Base-by-base conservation (phyloP, 2,329 filamentous ascomycete genomes). In the Paecilomyces niveus region DNA sequence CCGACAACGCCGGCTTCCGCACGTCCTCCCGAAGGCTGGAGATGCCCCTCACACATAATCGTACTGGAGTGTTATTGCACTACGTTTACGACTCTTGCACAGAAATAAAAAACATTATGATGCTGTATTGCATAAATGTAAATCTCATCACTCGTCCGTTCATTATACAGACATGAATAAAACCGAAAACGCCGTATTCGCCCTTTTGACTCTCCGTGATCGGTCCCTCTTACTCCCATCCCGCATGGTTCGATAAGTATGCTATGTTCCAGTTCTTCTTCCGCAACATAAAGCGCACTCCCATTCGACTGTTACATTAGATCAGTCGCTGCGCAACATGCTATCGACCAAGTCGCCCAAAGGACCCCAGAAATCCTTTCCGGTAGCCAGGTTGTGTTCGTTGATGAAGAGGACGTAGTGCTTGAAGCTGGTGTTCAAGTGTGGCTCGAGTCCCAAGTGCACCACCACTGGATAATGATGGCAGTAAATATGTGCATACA, bases 401-500 rank as follows among this genome's bases (percentile, higher is more conserved):
- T 99, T 92, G 66, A 99, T 92, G 76, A 99, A 99, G 59, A 99
- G 84, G 62, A 99, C 94, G 71, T 97, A 99, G 77, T 99, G 94
- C 83, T 99, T 99, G 85, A 99, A 99, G 78, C 91, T 96, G 13
- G 94, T 99, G 78, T 99, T 99, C 64, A 99, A 84, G 76, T 99
- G 94, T 52, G 95, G 92, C 77, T 99, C 94, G 59, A 99, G 84
- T 22, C 94, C 94, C 45, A 99, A 84, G 73, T 97, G 92, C 59
- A 95, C 89, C 66, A 99, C 89, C 65, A 99, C 92, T 35, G 92
- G 92, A 78, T 99, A 99, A 80, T 99, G 94, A 77, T 99, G 94
- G 81, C 95, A 99, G 85, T 99, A 99, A 68, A 99, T 96, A 79
- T 99, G 94, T 51, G 94, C 94, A 74, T 99, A 99, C 62, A 99